Evolutionary conservation across 2,329 filamentous ascomycete species (phyloP), one percentile per base, ranked within the genome.

Genomic region (Phialemonium atrogriseum): DNA sequence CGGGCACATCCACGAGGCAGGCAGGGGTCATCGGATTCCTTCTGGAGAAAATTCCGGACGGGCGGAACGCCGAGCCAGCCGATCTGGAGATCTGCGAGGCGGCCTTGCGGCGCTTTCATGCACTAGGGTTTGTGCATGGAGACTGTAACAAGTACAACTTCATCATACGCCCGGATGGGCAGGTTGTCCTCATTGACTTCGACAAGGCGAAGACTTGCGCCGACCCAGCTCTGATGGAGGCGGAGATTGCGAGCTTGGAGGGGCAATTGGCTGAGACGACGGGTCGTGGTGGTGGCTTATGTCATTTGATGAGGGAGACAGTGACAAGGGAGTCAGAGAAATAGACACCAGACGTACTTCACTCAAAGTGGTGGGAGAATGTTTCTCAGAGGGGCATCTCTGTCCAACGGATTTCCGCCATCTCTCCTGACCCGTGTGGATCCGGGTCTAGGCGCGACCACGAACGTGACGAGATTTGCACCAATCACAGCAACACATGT

Each of bases 21-120:
- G 49, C 2, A 43, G 58, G n/a, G 21, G 51, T 58, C 10, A 60
- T 63, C 29, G 56, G 59, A 6, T 59, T 65, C 35, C 25, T 62
- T 8, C 43, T 59, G 32, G 54, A 58, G 39, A 38, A 42, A 10
- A 10, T 43, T 9, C 34, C 24, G 30, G 37, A 41, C 26, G 26
- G 16, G 5, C 26, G 26, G 4, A 5, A 27, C 10, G 26, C 26
- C 12, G 24, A 27, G 14, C 14, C 29, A 5, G 16, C 24, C 10
- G 42, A 42, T 33, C 27, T 42, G 13, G 18, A 32, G 23, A 16
- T 21, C 22, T 44, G 42, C 18, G 18, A 38, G 27, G n/a, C 21
- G n/a, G 29, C 28, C 16, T 24, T 42, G 16, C n/a, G 28, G 8
- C 23, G 24, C 10, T 26, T 44, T 21, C 40, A 42, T 19, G 21